A percentile compares a stretch with the other conserved stretches of the same genome.
Evolutionary conservation across 768 basidiomycete genomes (phyloP).

Genomic region (Rhizopogon salebrosus): DNA sequence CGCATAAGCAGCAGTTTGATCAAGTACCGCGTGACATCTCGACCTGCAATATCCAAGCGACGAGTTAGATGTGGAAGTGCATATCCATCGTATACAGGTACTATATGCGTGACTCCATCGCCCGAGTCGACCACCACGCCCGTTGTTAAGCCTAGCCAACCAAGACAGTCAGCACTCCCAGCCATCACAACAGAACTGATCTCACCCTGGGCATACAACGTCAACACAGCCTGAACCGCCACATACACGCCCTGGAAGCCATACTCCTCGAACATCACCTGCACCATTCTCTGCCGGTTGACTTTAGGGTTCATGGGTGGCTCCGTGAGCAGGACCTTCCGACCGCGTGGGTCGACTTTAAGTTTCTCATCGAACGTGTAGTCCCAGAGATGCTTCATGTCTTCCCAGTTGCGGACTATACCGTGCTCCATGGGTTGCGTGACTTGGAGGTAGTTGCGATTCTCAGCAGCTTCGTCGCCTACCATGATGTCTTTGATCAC

Average conservation of each 20-base stretch:
- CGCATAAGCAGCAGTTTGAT: slow-evolving; percentile 99
- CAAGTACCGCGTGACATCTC: slow-evolving; percentile 96
- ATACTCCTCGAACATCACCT: slow-evolving; percentile 99
- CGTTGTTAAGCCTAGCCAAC: slow-evolving; percentile 80
- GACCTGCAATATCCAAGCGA: slow-evolving; percentile 94
- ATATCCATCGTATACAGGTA: slow-evolving; percentile 97
- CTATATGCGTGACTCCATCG: slow-evolving; percentile 98
- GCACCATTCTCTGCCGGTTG: slow-evolving; percentile 90
- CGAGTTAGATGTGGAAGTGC: slow-evolving; percentile 92
- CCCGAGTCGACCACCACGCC: slow-evolving; percentile 99
- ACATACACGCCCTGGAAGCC: slow-evolving; percentile 95
- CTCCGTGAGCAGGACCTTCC: slow-evolving; percentile 92
- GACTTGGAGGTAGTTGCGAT: slow-evolving; percentile 93
- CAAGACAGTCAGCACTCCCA: not conserved
- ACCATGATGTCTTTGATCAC: slow-evolving; percentile 97
- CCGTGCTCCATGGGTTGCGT: slow-evolving; percentile 99
- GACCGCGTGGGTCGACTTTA: slow-evolving; percentile 76
- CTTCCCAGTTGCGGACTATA: slow-evolving; percentile 98
- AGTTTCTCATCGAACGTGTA: slow-evolving; percentile 98
- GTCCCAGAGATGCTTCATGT: slow-evolving; percentile 98
- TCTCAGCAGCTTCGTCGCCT: slow-evolving; percentile 92
- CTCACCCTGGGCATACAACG: slow-evolving; percentile 96
- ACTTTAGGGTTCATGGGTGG: slow-evolving; percentile 98
- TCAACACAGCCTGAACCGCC: slow-evolving; percentile 97
- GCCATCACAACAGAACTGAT: not conserved